phyloP scores from a whole-genome alignment of 495 filamentous ascomycete genomes.

The Apodospora peruviana region DNA sequence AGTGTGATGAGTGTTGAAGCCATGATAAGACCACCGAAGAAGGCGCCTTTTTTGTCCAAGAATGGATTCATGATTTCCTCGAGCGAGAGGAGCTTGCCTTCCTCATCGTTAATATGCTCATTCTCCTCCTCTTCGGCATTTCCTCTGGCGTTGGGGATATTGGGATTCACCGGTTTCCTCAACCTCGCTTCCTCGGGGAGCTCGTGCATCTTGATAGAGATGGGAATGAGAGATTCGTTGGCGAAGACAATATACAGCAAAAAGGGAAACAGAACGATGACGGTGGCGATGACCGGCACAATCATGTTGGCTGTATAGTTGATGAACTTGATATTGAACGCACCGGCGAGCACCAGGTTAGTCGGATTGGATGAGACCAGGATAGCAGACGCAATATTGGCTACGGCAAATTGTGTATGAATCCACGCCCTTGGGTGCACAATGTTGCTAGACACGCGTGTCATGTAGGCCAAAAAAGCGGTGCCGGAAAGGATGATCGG shows the following conservation, averaged over 20 bases:
- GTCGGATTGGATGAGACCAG: slow-evolving; percentile 68
- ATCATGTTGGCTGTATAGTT: slow-evolving; percentile 66
- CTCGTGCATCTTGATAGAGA: slow-evolving; percentile 59
- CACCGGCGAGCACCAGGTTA: slow-evolving; percentile 64
- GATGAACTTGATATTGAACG: slow-evolving; percentile 62
- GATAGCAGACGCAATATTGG: slow-evolving; percentile 63
- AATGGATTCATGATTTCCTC: slow-evolving; percentile 70
- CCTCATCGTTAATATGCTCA: slow-evolving; percentile 33
- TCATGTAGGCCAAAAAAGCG: slow-evolving; percentile 67
- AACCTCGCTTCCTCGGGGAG: slow-evolving; percentile 48
- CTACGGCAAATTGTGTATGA: slow-evolving; percentile 59
- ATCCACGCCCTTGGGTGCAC: slow-evolving; percentile 62
- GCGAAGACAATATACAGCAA: slow-evolving; percentile 59
- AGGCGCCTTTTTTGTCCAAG: slow-evolving; percentile 56
- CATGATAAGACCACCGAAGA: slow-evolving; percentile 57
- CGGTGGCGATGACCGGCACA: slow-evolving; percentile 58
- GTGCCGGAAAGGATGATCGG: slow-evolving; percentile 66
- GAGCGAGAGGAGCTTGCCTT: slow-evolving; percentile 49
- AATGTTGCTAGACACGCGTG: slow-evolving; percentile 62
- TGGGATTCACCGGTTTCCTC: slow-evolving; percentile 58
- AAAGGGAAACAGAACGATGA: slow-evolving; percentile 58
- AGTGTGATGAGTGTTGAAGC: slow-evolving; percentile 53
- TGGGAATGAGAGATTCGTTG: slow-evolving; percentile 55
- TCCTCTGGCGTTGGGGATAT: slow-evolving; percentile 58
- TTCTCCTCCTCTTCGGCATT: slow-evolving; percentile 49